Evolutionary conservation across 1,284 basidiomycete genomes (phyloP), one percentile per base, ranked within the genome.

Genomic region (Heterobasidion parviporum): DNA sequence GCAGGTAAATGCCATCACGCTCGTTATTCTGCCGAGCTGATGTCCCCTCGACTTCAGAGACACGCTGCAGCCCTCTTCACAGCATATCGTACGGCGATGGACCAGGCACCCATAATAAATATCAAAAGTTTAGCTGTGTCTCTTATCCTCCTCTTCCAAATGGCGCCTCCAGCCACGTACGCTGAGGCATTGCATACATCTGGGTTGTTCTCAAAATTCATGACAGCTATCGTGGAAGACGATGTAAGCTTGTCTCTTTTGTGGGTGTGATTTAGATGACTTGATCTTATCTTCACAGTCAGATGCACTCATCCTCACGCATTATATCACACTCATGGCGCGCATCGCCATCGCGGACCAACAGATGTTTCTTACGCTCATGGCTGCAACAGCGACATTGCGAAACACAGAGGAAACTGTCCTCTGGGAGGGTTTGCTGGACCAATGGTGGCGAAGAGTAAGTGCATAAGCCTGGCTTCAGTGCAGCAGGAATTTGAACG

Each of bases 381-480:
- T 90, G 62, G 73, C 77, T 33, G 85, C 80, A 10, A 78, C 81
- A 8, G 80, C 83, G 1, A 67, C 74, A 54, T 62, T 75, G 10
- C 65, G 75, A 44, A 73, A 74, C 57, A 67, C 76, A 47, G 66
- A 70, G 3, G 87, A 89, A 66, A 64, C 67, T 16, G 70, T 78
- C 36, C 60, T 89, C 1, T 88, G 81, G 70, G 83, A 89, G 57
- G 71, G 72, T 1, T 68, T 92, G 36, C 68, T 92, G 54, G 85
- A 90, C 62, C 85, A 87, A 59, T 92, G 89, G 85, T 91, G 87
- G 83, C 79, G 77, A 52, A 83, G 86, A 67, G 89, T 87, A 65
- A 83, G 86, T 66, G 89, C 87, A 65, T 62, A 72, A 70, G 18
- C 4, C 33, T 41, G 18, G 3, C 57, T 34, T 20, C 51, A 51